phyloP scores from a whole-genome alignment of 2,329 filamentous ascomycete genomes.

The Fonsecaea monophora region DNA sequence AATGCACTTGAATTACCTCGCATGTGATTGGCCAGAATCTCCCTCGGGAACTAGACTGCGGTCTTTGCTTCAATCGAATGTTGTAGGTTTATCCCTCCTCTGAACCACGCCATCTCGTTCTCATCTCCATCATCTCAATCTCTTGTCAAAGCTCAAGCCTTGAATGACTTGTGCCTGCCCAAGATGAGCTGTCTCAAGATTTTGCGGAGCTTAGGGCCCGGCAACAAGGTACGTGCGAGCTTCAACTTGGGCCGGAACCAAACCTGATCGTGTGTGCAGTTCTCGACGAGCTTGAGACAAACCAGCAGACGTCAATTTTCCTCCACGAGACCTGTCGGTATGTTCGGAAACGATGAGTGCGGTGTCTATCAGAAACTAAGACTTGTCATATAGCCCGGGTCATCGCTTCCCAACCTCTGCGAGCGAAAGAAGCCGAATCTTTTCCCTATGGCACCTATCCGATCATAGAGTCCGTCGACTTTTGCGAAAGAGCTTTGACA shows the following conservation, averaged over 20 bases:
- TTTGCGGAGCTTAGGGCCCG: conserved; percentile 58
- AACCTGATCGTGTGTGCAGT: conserved; percentile 53
- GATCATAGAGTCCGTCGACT: conserved; percentile 73
- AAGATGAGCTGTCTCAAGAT: conserved; percentile 57
- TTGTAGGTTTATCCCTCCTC: conserved; percentile 3
- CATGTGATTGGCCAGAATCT: not conserved
- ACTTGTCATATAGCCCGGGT: conserved; percentile 70
- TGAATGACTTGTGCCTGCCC: conserved; percentile 29
- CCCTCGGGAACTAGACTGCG: conserved; percentile 4
- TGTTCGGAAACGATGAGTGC: conserved; percentile 43
- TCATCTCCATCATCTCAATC: conserved; percentile 4
- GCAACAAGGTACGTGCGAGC: conserved; percentile 52
- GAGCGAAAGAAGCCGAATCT: conserved; percentile 90
- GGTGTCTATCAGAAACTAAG: not conserved
- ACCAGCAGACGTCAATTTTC: conserved; percentile 80
- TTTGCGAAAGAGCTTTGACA: not conserved
- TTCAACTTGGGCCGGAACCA: conserved; percentile 25
- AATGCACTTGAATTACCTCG: conserved; percentile 5
- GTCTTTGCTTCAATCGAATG: conserved; percentile 8
- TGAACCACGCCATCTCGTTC: conserved; percentile 6
- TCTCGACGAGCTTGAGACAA: conserved; percentile 66
- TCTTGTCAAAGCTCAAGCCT: conserved; percentile 12
- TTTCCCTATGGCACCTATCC: conserved; percentile 90
- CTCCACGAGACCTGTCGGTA: conserved; percentile 80
- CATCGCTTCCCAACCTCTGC: conserved; percentile 81